Evolutionary conservation across 73 alveolate genomes (phyloP).

Genomic region (Tetrahymena malaccensis): DNA sequence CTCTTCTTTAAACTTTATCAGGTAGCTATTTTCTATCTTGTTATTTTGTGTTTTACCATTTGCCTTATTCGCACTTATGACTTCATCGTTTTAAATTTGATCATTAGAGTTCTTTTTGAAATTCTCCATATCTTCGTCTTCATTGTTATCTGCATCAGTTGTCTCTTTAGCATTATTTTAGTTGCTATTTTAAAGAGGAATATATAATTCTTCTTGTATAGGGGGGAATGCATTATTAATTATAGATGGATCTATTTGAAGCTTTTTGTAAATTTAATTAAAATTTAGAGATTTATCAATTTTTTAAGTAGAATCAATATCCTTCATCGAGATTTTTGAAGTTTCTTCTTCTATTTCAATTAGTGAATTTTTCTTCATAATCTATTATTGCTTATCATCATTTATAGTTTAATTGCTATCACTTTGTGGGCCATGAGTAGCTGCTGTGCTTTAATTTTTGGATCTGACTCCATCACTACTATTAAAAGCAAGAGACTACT

Average conservation of each 20-base stretch:
- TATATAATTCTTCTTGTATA: not conserved
- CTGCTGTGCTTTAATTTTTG: not conserved
- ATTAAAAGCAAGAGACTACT: not conserved
- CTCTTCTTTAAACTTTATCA: not conserved
- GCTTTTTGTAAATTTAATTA: not conserved
- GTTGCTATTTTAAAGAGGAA: not conserved
- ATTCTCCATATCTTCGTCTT: not conserved
- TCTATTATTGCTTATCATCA: not conserved
- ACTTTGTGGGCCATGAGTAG: not conserved
- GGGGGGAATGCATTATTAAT: not conserved
- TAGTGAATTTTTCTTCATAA: not conserved
- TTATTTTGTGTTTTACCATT: not conserved
- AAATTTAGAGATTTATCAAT: not conserved
- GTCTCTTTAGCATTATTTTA: not conserved
- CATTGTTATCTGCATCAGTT: not conserved
- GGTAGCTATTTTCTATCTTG: not conserved
- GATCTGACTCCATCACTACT: not conserved
- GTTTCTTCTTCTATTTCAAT: not conserved
- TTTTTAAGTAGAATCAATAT: not conserved
- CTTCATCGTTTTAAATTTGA: not conserved
- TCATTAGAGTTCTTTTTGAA: not conserved
- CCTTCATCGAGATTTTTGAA: not conserved
- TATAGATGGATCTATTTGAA: not conserved
- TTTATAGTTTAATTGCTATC: not conserved
- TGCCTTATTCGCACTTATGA: not conserved